phyloP scores from a whole-genome alignment of 805 yeast species.

The Wickerhamiella australiensis region DNA sequence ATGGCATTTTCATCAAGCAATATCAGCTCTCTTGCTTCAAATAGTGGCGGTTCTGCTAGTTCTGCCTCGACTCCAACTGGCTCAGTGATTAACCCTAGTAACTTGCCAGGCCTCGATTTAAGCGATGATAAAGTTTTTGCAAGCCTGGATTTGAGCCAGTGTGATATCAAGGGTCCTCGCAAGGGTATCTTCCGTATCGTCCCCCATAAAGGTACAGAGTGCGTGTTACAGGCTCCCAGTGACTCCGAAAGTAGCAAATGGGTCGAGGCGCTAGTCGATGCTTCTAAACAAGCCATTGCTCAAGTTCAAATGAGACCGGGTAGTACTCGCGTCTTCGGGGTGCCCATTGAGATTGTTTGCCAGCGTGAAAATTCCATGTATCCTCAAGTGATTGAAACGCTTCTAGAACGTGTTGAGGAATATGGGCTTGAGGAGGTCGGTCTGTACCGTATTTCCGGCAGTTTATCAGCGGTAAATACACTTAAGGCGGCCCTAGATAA shows the following conservation, averaged over 20 bases:
- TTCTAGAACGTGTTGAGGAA: slow-evolving; percentile 67
- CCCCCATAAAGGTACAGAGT: slow-evolving; percentile 4
- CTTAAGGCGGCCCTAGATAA: slow-evolving; percentile 45
- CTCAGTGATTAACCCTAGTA: slow-evolving; percentile 33
- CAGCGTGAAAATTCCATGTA: slow-evolving; percentile 48
- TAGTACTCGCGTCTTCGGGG: slow-evolving; percentile 60
- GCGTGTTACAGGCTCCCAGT: slow-evolving; percentile 50
- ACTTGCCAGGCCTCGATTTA: slow-evolving; percentile 45
- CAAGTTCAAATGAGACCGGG: slow-evolving; percentile 13
- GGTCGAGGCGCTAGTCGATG: slow-evolving; percentile 34
- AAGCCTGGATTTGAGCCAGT: slow-evolving; percentile 36
- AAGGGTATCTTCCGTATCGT: slow-evolving; percentile 9
- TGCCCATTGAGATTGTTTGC: slow-evolving; percentile 68
- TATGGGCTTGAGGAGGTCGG: slow-evolving; percentile 88
- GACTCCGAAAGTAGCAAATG: slow-evolving; percentile 61
- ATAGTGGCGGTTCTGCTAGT: background rate
- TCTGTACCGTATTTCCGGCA: slow-evolving; percentile 63
- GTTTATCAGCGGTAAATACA: slow-evolving; percentile 44
- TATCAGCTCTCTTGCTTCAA: slow-evolving; percentile 3
- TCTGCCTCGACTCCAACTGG: background rate
- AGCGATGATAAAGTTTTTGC: slow-evolving; percentile 38
- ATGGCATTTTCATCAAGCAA: slow-evolving; percentile 24
- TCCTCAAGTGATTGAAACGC: slow-evolving; percentile 54
- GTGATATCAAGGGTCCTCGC: slow-evolving; percentile 26
- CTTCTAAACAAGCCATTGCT: slow-evolving; percentile 12